Conservation (phyloP, 2,329 filamentous ascomycete species). For the Tympanopsis confertula region DNA sequence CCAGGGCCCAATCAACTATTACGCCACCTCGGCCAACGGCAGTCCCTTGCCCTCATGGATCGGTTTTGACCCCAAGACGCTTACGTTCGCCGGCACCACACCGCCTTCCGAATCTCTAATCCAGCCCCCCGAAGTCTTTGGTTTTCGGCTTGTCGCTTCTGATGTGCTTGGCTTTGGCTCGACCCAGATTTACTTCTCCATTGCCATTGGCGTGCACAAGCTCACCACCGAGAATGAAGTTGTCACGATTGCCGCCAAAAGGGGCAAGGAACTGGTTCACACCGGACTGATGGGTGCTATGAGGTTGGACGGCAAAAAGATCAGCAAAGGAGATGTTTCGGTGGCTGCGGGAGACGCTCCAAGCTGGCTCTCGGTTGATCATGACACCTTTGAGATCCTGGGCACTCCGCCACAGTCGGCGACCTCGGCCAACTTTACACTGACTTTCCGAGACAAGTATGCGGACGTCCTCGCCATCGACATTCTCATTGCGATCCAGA, state of each 20-base stretch:
- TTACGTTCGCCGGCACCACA: slow-evolving; percentile 62
- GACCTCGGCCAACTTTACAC: slow-evolving; percentile 47
- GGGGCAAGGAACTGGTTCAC: slow-evolving; percentile 38
- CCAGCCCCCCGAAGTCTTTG: slow-evolving; percentile 61
- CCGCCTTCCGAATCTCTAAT: slow-evolving; percentile 52
- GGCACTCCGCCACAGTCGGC: slow-evolving; percentile 53
- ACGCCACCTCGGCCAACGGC: slow-evolving; percentile 64
- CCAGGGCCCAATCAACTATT: slow-evolving; percentile 50
- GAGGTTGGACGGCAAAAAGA: slow-evolving; percentile 41
- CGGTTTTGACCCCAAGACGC: slow-evolving; percentile 49
- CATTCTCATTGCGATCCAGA: slow-evolving; percentile 21
- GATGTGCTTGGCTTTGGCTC: slow-evolving; percentile 70
- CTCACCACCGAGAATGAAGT: slow-evolving; percentile 49
- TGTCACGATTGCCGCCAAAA: slow-evolving; percentile 44
- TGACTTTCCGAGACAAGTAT: slow-evolving; percentile 47
- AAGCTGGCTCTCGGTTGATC: slow-evolving; percentile 59
- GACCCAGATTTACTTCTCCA: slow-evolving; percentile 51
- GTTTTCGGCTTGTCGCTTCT: slow-evolving; percentile 64
- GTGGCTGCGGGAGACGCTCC: slow-evolving; percentile 44
- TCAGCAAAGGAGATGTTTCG: slow-evolving; percentile 35
- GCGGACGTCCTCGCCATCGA: slow-evolving; percentile 46
- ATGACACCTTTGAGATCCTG: slow-evolving; percentile 43
- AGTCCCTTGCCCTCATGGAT: slow-evolving; percentile 82
- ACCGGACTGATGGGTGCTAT: slow-evolving; percentile 36
- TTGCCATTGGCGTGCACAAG: slow-evolving; percentile 61